Evolutionary conservation across 139 green algal species (phyloP).

Genomic region (Coelastrella sp.): DNA sequence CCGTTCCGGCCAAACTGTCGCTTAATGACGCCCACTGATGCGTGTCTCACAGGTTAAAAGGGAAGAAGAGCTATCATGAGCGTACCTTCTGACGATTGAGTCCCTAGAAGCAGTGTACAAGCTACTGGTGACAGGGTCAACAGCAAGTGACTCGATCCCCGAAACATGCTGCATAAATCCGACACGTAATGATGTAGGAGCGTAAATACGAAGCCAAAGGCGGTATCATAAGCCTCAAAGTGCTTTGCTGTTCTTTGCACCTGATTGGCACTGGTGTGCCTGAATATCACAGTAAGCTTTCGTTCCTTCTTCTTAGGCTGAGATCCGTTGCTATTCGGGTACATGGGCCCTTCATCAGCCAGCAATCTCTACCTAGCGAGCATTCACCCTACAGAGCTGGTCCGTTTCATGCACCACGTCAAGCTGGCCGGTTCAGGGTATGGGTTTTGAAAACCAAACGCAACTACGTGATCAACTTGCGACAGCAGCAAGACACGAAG

Average conservation of each 20-base stretch:
- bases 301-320: constrained; percentile 42
- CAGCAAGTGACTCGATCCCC: constrained; percentile 64
- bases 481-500: neutral
- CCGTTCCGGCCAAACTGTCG: too few species aligned
- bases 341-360: neutral
- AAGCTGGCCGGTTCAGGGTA: neutral
- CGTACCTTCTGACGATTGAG: constrained; percentile 68
- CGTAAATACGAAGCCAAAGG: neutral
- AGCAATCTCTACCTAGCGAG: neutral
- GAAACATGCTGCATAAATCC: constrained; percentile 64
- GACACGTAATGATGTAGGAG: neutral
- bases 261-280: constrained; percentile 28
- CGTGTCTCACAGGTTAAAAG: too few species aligned
- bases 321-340: neutral
- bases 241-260: neutral
- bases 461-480: neutral
- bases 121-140: constrained; percentile 48
- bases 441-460: neutral
- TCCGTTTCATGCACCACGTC: too few species aligned
- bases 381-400: neutral
- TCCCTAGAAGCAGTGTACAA: constrained; percentile 77
- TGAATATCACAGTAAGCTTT: constrained; percentile 40
- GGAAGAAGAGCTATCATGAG: neutral
- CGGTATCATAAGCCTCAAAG: neutral
- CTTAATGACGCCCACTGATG: too few species aligned